phyloP scores from a whole-genome alignment of 1,284 basidiomycete species.

The Cryptococcus neoformans region DNA sequence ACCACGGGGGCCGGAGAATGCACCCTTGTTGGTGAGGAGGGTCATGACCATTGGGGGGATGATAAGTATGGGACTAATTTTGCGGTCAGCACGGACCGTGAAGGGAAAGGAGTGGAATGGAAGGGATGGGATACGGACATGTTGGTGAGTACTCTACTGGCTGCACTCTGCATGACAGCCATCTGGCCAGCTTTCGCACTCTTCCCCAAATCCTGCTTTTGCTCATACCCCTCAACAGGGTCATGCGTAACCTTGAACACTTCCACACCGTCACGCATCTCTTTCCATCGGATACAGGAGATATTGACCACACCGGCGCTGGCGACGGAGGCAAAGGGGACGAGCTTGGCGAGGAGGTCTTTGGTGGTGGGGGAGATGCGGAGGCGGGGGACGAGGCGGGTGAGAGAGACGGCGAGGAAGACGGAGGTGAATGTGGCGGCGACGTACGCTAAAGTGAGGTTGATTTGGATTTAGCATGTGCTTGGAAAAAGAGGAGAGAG shows the following conservation, averaged over 20 bases:
- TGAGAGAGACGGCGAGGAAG: slow-evolving; percentile 54
- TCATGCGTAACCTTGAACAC: slow-evolving; percentile 45
- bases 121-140: slow-evolving; percentile 43
- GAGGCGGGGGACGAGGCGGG: slow-evolving; percentile 51
- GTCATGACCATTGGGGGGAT: slow-evolving; percentile 54
- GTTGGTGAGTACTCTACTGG: slow-evolving; percentile 54
- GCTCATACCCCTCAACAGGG: slow-evolving; percentile 29
- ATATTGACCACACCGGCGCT: slow-evolving; percentile 54
- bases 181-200: slow-evolving; percentile 50
- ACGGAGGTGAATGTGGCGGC: slow-evolving; percentile 55
- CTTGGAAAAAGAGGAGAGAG: background rate
- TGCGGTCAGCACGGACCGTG: too few species aligned
- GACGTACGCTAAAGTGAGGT: slow-evolving; percentile 46
- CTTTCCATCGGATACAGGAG: slow-evolving; percentile 57
- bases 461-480: background rate
- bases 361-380: slow-evolving; percentile 35
- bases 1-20: slow-evolving; percentile 49
- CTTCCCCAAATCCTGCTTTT: slow-evolving; percentile 50
- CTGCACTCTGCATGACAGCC: slow-evolving; percentile 55
- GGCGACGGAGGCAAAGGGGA: slow-evolving; percentile 56
- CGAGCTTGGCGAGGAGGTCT: slow-evolving; percentile 50
- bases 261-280: slow-evolving; percentile 55
- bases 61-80: slow-evolving; percentile 55
- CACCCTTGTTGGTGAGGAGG: slow-evolving; percentile 46
- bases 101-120: background rate